phyloP scores from a whole-genome alignment of 2,329 filamentous ascomycete species.

The Epichloe baconii region DNA sequence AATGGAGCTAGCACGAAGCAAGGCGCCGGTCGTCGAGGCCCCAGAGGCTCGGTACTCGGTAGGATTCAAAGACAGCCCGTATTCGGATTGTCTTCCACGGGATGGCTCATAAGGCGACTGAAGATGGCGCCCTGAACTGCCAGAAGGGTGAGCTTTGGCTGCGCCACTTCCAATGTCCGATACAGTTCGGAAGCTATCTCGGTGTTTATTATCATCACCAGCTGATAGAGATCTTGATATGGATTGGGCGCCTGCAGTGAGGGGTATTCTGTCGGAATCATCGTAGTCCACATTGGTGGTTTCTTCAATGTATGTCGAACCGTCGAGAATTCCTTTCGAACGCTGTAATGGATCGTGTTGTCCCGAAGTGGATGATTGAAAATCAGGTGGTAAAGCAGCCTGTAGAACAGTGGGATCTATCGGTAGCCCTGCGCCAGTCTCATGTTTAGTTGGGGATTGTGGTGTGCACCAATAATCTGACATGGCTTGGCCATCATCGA shows the following conservation, averaged over 20 bases:
- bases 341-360: slow-evolving; percentile 15
- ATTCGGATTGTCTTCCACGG: slow-evolving; percentile 36
- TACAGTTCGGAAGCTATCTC: slow-evolving; percentile 45
- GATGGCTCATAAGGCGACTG: slow-evolving; percentile 41
- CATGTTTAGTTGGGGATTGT: slow-evolving; percentile 25
- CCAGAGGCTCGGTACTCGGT: slow-evolving; percentile 42
- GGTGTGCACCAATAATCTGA: slow-evolving; percentile 41
- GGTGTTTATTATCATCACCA: slow-evolving; percentile 26
- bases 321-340: slow-evolving; percentile 18
- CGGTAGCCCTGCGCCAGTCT: slow-evolving; percentile 30
- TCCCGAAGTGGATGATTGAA: slow-evolving; percentile 19
- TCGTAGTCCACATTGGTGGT: slow-evolving; percentile 23
- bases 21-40: slow-evolving; percentile 49
- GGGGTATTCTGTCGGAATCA: slow-evolving; percentile 46
- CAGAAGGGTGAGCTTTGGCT: slow-evolving; percentile 38
- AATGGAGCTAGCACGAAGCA: slow-evolving; percentile 60
- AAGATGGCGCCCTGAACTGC: slow-evolving; percentile 34
- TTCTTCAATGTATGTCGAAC: slow-evolving; percentile 21
- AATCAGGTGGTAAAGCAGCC: slow-evolving; percentile 40
- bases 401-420: slow-evolving; percentile 41
- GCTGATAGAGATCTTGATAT: slow-evolving; percentile 37
- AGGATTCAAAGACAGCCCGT: slow-evolving; percentile 43
- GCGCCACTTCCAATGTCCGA: slow-evolving; percentile 43
- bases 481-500: slow-evolving; percentile 24
- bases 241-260: slow-evolving; percentile 42